Evolutionary conservation across 371 early-diverging fungal genomes (phyloP), one percentile per base, ranked within the genome.

Genomic region (Rhizopus delemar): DNA sequence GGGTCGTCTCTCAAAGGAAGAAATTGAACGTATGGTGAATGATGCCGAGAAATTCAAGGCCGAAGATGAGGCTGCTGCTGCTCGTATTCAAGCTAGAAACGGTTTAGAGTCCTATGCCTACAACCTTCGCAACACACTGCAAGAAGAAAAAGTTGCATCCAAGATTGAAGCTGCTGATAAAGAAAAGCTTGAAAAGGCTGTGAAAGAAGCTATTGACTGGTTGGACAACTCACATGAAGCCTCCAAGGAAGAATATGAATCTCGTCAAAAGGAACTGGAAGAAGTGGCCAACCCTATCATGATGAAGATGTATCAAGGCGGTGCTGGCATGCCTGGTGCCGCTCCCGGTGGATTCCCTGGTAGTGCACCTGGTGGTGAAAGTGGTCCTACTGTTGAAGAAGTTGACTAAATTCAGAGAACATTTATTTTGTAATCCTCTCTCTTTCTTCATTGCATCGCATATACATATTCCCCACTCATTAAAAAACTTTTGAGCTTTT

Each of bases 31-130:
- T 63, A 91, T 95, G 91, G 84, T 97, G 59, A 65, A 69, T 41
- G 95, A 96, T 60, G 94, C 94, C 61, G 93, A 93, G 72, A 86
- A 88, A 77, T 90, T 81, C 86, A 90, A 89, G 84, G 90, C 87
- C 46, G 91, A 92, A 78, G 95, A 95, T 78, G 86, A 87, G 59
- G 90, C 85, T 65, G 89, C 88, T 43, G 89, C 90, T 69, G 89
- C 86, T 67, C 85, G 90, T 60, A 88, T 92, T 62, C 78, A 84
- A 69, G 84, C 93, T 66, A 88, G 86, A 82, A 93, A 93, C 77
- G 89, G 82, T 51, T 86, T 94, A 57, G 95, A 94, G 81, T 80
- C 84, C 43, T 92, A 92, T 72, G 82, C 92, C 49, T 93, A 94
- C 81, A 89, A 90, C 76, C 78, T 89, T 78, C 81, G 93, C 81